phyloP scores from a whole-genome alignment of 2,329 filamentous ascomycete species.

The Paecilomyces fulvus region DNA sequence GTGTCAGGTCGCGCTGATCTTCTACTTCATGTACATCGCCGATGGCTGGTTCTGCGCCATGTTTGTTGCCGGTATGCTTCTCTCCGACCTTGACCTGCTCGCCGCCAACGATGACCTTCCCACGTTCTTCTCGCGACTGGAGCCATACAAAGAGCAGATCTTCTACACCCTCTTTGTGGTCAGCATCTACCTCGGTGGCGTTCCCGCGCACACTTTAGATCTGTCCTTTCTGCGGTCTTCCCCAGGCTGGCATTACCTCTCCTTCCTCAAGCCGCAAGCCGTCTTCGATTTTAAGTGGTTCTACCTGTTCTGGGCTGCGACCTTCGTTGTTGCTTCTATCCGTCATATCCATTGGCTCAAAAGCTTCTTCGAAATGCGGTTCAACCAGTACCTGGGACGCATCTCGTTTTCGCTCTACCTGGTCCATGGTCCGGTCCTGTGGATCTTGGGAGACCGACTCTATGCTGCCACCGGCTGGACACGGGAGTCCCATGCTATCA shows the following conservation, averaged over 20 bases:
- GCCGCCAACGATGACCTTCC: constrained; percentile 45
- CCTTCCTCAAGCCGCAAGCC: constrained; percentile 56
- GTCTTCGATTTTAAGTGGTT: constrained; percentile 62
- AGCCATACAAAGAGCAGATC: constrained; percentile 43
- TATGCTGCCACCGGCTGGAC: constrained; percentile 54
- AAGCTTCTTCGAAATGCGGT: constrained; percentile 49
- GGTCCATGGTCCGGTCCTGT: constrained; percentile 55
- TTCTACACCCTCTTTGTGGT: constrained; percentile 45
- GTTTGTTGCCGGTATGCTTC: constrained; percentile 54
- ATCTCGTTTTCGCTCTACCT: constrained; percentile 57
- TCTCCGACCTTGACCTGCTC: constrained; percentile 54
- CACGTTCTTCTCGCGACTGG: constrained; percentile 36
- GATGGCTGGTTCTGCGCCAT: constrained; percentile 57
- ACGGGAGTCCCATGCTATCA: constrained; percentile 40
- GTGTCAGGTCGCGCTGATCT: constrained; percentile 45
- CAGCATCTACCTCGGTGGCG: constrained; percentile 52
- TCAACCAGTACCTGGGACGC: constrained; percentile 55
- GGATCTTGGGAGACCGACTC: constrained; percentile 52
- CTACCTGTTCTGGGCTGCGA: constrained; percentile 54
- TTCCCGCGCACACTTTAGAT: constrained; percentile 46
- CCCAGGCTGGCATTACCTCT: constrained; percentile 54
- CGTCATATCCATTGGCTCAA: constrained; percentile 52
- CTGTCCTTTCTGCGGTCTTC: constrained; percentile 44
- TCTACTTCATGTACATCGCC: constrained; percentile 60
- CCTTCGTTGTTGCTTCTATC: constrained; percentile 47